phyloP scores from a whole-genome alignment of 1,139 yeast species.

The Wickerhamomyces sp. region DNA sequence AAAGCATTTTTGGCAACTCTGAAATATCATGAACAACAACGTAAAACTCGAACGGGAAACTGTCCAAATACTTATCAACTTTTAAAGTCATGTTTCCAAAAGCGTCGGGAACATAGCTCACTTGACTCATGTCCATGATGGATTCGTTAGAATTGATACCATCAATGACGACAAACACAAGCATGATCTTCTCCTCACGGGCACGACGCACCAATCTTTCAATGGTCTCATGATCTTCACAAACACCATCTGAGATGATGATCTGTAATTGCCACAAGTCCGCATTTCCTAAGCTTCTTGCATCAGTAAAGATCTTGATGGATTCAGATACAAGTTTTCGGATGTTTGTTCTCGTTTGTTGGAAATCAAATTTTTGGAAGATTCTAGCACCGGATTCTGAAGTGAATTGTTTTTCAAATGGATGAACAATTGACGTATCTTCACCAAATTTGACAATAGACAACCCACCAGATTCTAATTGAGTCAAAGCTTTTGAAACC shows the following conservation, averaged over 20 bases:
- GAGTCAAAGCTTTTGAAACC: slow-evolving; percentile 90
- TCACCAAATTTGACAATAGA: slow-evolving; percentile 92
- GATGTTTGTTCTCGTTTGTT: slow-evolving; percentile 84
- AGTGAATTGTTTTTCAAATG: slow-evolving; percentile 80
- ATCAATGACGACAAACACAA: slow-evolving; percentile 91
- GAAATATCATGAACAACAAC: slow-evolving; percentile 86
- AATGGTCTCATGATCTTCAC: slow-evolving; percentile 86
- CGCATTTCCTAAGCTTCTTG: slow-evolving; percentile 46
- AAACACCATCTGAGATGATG: slow-evolving; percentile 91
- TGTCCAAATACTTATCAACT: slow-evolving; percentile 82
- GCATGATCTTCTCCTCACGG: slow-evolving; percentile 87
- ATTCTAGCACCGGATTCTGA: slow-evolving; percentile 79
- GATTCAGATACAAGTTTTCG: slow-evolving; percentile 68
- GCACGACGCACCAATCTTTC: slow-evolving; percentile 85
- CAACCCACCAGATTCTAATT: slow-evolving; percentile 89
- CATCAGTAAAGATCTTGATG: slow-evolving; percentile 63
- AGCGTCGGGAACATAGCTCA: slow-evolving; percentile 65
- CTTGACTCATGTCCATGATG: slow-evolving; percentile 93
- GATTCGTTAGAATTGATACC: slow-evolving; percentile 83
- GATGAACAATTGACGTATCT: slow-evolving; percentile 77
- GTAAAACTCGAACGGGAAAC: slow-evolving; percentile 95
- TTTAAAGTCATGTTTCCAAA: slow-evolving; percentile 68
- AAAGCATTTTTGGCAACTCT: slow-evolving; percentile 88
- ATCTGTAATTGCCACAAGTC: slow-evolving; percentile 94
- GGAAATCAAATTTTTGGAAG: slow-evolving; percentile 88